phyloP scores from a whole-genome alignment of 2,329 filamentous ascomycete genomes.

The Sporothrix schenckii region DNA sequence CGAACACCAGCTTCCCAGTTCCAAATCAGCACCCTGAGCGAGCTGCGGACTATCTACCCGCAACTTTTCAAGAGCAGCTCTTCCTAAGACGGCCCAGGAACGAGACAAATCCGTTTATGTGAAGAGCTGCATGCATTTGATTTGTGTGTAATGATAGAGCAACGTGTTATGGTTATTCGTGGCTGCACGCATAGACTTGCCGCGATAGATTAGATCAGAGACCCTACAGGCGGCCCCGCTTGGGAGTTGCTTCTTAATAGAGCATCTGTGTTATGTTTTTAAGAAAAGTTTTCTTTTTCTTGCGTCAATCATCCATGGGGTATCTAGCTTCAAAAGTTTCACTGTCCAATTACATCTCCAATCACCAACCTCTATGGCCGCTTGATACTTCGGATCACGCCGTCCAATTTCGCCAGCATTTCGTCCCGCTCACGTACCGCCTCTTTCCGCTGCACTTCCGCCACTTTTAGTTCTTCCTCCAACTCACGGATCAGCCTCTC shows the following conservation, averaged over 20 bases:
- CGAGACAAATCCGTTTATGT: neutral
- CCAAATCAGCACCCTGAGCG: conserved; percentile 74
- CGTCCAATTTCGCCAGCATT: conserved; percentile 62
- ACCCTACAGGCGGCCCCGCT: neutral
- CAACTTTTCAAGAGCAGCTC: conserved; percentile 71
- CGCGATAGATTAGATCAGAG: conserved; percentile 7
- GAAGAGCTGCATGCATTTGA: neutral
- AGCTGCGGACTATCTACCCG: conserved; percentile 76
- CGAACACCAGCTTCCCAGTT: conserved; percentile 67
- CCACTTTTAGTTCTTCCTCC: conserved; percentile 65
- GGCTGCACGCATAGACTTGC: neutral
- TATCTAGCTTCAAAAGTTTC: conserved; percentile 25
- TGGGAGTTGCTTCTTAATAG: neutral
- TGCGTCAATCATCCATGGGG: conserved; percentile 15
- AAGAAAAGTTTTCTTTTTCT: neutral
- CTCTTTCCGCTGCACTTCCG: conserved; percentile 64
- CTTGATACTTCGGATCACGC: conserved; percentile 62
- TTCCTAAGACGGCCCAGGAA: neutral
- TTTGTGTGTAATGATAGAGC: neutral
- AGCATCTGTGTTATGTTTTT: neutral
- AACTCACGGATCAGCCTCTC: conserved; percentile 66
- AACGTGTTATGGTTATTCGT: neutral
- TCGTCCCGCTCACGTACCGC: conserved; percentile 66
- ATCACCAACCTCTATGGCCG: conserved; percentile 43
- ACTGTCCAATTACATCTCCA: neutral